These are phyloP conservation scores for Ampelomyces quisqualis DNA, from an alignment of 2,329 filamentous ascomycete genomes.

Conservation along the genomic window DNA sequence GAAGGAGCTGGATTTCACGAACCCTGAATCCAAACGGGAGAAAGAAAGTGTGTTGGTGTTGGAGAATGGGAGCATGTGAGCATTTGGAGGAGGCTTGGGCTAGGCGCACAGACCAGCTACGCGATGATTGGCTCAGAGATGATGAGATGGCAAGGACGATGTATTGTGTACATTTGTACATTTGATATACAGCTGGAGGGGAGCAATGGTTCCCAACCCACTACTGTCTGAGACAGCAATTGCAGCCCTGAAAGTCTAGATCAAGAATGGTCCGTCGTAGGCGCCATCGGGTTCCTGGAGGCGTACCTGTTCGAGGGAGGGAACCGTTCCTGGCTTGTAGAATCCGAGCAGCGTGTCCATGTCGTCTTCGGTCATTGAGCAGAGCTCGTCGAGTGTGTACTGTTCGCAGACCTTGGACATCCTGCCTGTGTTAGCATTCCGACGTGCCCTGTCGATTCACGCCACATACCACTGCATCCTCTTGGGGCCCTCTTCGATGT, in stretches of 20 bases:
- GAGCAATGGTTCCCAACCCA: constrained; percentile 10
- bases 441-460: not conserved
- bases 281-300: constrained; percentile 43
- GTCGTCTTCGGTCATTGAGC: constrained; percentile 73
- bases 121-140: constrained; percentile 24
- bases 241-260: constrained; percentile 19
- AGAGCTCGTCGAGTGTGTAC: constrained; percentile 82
- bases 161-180: constrained; percentile 18
- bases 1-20: not conserved
- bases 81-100: not conserved
- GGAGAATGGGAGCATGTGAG: not conserved
- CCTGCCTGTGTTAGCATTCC: constrained; percentile 57
- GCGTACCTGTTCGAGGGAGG: constrained; percentile 47
- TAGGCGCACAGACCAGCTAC: constrained; percentile 14
- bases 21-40: not conserved
- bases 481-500: constrained; percentile 72
- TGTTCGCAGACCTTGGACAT: constrained; percentile 90
- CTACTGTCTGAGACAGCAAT: constrained; percentile 14
- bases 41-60: not conserved
- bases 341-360: constrained; percentile 82
- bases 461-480: constrained; percentile 76
- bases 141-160: constrained; percentile 5
- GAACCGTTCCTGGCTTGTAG: constrained; percentile 57
- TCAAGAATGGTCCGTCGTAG: constrained; percentile 52
- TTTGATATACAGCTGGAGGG: constrained; percentile 17